phyloP scores from a whole-genome alignment of 306 rosid genomes.

The Delonix regia region DNA sequence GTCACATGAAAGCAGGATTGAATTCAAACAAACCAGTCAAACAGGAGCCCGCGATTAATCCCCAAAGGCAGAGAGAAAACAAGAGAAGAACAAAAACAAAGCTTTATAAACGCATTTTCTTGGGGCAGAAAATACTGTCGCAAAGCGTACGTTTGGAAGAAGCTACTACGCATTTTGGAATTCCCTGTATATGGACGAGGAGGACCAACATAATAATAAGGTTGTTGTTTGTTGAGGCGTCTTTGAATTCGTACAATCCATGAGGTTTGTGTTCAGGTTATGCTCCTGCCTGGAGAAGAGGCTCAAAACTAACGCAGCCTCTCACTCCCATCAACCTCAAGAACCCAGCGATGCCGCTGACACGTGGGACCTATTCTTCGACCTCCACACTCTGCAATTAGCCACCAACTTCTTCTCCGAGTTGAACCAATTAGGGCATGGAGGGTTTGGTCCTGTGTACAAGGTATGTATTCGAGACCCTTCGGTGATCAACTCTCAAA shows the following conservation, averaged over 20 bases:
- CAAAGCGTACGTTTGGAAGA: background rate
- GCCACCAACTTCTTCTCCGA: conserved; percentile 74
- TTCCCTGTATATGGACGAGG: background rate
- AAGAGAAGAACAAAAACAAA: too few relatives aligned
- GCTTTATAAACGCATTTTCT: too few relatives aligned
- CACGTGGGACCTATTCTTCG: conserved; percentile 49
- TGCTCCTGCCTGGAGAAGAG: conserved; percentile 41
- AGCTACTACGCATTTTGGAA: background rate
- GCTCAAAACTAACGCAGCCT: conserved; percentile 20
- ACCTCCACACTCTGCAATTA: conserved; percentile 50
- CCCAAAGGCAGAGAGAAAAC: too few relatives aligned
- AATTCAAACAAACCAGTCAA: background rate
- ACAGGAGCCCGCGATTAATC: background rate
- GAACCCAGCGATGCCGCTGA: conserved; percentile 35
- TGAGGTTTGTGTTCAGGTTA: conserved; percentile 44
- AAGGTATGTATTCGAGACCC: conserved; percentile 42
- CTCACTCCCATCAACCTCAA: background rate
- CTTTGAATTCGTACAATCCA: conserved; percentile 2
- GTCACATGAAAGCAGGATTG: too few relatives aligned
- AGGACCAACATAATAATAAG: background rate
- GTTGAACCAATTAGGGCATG: conserved; percentile 67
- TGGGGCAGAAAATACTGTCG: too few relatives aligned
- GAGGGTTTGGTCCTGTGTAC: conserved; percentile 76
- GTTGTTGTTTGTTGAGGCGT: background rate
- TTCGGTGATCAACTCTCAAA: background rate